Conservation (phyloP, 1,284 basidiomycete species). For the Veloporphyrellus conicus region DNA sequence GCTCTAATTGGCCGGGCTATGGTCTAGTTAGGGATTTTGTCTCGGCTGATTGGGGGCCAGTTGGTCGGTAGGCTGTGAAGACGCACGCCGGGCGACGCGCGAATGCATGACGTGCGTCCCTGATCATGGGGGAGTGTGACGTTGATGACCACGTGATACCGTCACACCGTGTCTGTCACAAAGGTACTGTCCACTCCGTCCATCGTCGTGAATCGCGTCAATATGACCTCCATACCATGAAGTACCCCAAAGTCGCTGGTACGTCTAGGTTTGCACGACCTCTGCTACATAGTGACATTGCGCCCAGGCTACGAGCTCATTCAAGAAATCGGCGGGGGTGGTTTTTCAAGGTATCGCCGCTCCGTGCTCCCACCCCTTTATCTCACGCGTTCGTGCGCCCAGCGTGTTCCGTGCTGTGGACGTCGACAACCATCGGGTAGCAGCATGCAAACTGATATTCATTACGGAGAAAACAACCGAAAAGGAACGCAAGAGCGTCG, state of each 20-base stretch:
- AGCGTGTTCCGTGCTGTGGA: constrained; percentile 83
- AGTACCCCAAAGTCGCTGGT: constrained; percentile 30
- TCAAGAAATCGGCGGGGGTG: constrained; percentile 77
- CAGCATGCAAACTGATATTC: constrained; percentile 81
- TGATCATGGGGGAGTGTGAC: no score
- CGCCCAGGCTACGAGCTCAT: constrained; percentile 63
- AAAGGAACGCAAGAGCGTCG: constrained; percentile 70
- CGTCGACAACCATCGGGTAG: constrained; percentile 58
- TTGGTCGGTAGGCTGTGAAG: no score
- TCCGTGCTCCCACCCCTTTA: constrained; percentile 1
- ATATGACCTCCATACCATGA: constrained; percentile 23
- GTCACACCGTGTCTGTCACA: constrained; percentile 31
- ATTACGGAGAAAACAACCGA: constrained; percentile 59
- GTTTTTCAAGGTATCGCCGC: constrained; percentile 68
- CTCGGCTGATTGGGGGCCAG: no score
- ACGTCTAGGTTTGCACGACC: neutral
- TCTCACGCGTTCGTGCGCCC: constrained; percentile 6
- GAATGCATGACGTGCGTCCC: no score
- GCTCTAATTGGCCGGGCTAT: no score
- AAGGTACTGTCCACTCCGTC: neutral
- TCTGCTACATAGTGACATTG: neutral
- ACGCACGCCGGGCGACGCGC: no score
- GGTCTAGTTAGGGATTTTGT: no score
- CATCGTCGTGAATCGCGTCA: neutral
- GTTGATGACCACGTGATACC: constrained; percentile 6